Base-by-base conservation (phyloP, 2,329 filamentous ascomycete genomes). In the Acrocalymma vagum region DNA sequence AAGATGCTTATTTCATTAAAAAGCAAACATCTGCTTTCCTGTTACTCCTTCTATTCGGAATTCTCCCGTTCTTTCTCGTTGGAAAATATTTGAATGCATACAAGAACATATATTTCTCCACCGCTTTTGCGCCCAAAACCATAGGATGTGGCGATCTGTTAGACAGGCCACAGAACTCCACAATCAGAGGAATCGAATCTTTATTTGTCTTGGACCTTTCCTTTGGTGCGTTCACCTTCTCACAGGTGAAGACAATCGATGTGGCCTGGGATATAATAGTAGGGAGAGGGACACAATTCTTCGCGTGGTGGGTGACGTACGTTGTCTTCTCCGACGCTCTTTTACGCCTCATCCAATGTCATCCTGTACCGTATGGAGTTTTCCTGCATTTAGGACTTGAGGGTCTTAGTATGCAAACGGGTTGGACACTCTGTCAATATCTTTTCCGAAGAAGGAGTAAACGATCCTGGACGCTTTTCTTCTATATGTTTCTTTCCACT, bases 241-340 rank as follows among this genome's bases (percentile, higher is more conserved):
- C 60, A 9, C 53, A 55, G 8, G 69, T 54, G 9, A 71, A 72
- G 34, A 45, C 59, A 3, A 61, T 72, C n/a, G 67, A 70, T 34
- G 55, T 67, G 6, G 34, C 45, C 2, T 72, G 67, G 67, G 68
- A 71, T 38, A 45, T 70, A 8, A 16, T 60, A 3, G 33, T 71
- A 8, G 67, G 63, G 2, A 51, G 65, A 8, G 65, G 67, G 6
- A 55, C 51, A 3, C 69, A 71, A 35, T 20, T 63, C 1, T 7
- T 67, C 2, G 58, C 66, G 7, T 65, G 55, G 40, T 58, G 38
- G 25, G 38, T 60, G 9, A 53, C 55, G 2, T 72, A 70, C 38
- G 25, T 38, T 13, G 61, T 70, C 17, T 71, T 68, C 35, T 60
- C 60, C 4, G 59, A 67, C 29, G 62, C 62, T 14, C 42, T 72